Base-by-base conservation (phyloP, 306 rosid species). In the Vigna angularis region DNA sequence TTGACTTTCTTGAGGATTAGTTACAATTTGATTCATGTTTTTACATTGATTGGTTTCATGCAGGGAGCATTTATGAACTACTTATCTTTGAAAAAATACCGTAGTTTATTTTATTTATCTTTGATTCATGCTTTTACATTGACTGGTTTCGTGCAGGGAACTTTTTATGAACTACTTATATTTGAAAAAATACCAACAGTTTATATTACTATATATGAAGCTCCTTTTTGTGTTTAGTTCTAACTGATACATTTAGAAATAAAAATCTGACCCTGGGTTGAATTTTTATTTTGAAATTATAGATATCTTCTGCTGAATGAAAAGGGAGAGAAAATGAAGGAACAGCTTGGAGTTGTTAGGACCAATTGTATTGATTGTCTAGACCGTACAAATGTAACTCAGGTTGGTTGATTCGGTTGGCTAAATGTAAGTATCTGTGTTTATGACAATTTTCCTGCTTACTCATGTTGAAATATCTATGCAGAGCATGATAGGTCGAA, bases 351-450 rank as follows among this genome's bases (percentile, higher is more conserved):
- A 81, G 91, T 95, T 84, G 91, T 90, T 70, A 88, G 99, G 87
- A 88, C 93, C 83, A 95, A 93, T 78, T 95, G 99, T 83, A 88
- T 93, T 83, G 99, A 95, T 87, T 95, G 99, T 84, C 86, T 95
- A 75, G 99, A 95, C 81, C 98, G 99, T 78, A 89, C 99, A 47
- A 95, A 95, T 88, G 99, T 95, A 58, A 95, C 98, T 55, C 99
- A 95, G 98, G 99, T 91, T 78, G 53, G 86, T 84, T 87, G 58
- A 52, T 44, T 63, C 32, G 18, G 40, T 17, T 81, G 53, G 15
- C 57, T 51, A 55, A 1, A 2, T 70, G 44, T 63, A 13, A 55
- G 18, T 20, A 38, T 44, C 26, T 67, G 64, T 40, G 62, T 45
- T 66, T 50, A 17, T 73, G 65, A n/a, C 81, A 51, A 51, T 69